phyloP scores from a whole-genome alignment of 495 filamentous ascomycete genomes.

The Penicillium ochrochloron region DNA sequence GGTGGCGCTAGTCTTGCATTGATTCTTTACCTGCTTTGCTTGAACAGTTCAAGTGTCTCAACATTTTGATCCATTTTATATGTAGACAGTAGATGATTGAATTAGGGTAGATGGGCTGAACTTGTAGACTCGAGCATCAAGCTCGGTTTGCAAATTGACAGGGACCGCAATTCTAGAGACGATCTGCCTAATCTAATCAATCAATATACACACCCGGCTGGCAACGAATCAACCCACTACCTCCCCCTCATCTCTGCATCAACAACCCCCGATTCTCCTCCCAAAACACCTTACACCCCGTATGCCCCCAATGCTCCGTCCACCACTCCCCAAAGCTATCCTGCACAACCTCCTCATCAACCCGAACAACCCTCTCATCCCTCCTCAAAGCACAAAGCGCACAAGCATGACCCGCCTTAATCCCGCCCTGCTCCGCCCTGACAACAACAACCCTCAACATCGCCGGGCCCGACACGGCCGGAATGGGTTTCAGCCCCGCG shows the following conservation, averaged over 20 bases:
- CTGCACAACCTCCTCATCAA: conserved; percentile 70
- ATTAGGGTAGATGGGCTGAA: not conserved
- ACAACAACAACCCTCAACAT: conserved; percentile 60
- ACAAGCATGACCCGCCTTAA: conserved; percentile 77
- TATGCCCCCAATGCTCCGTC: conserved; percentile 87
- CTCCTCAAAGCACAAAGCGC: conserved; percentile 85
- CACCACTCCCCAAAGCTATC: conserved; percentile 97
- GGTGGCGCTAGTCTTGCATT: not conserved
- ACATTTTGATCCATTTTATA: not conserved
- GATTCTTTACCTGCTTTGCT: not conserved
- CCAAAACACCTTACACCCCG: conserved; percentile 85
- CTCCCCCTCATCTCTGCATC: conserved; percentile 59
- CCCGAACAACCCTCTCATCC: conserved; percentile 75
- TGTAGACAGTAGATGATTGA: not conserved
- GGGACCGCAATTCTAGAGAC: not conserved
- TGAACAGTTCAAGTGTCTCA: not conserved
- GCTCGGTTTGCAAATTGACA: not conserved
- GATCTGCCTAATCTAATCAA: not conserved
- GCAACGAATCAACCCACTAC: not conserved
- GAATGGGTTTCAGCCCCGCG: conserved; percentile 53
- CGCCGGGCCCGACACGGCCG: conserved; percentile 68
- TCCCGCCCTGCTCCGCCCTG: conserved; percentile 55
- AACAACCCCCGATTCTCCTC: conserved; percentile 68
- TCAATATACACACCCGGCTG: not conserved
- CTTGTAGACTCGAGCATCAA: not conserved